Evolutionary conservation across 495 filamentous ascomycete genomes (phyloP), one percentile per base, ranked within the genome.

Genomic region (Parathielavia appendiculata): DNA sequence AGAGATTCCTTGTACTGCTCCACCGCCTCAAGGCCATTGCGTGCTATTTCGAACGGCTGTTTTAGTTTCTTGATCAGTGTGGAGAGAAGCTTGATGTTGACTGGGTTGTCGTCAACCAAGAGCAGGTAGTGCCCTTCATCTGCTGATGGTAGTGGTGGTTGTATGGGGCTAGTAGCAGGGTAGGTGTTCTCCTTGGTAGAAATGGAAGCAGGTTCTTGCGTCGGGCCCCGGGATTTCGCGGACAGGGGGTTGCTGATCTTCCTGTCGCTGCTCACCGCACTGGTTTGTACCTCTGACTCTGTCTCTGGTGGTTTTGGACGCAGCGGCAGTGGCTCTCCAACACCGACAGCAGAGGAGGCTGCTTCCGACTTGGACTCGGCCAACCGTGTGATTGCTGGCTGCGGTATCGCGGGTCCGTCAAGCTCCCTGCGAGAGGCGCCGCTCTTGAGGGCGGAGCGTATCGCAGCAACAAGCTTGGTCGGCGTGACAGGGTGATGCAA

Each of bases 71-170:
- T 67, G 75, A 88, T 79, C 58, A 84, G 84, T 0, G 83, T 83
- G 40, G 81, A 71, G 46, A 89, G 79, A 0, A 89, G 72, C n/a
- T 81, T 84, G 36, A 89, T 79, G 60, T 91, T 91, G 63, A 91
- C 89, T 4, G 77, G 73, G 65, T 91, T 91, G 63, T 91, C 87
- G 57, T 91, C 87, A 0, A 90, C 87, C 0, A 89, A 78, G 0
- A 90, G 77, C 6, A 89, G 74, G 23, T 69, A 69, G 0, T 60
- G 66, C 17, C 39, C 17, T 17, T 45, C 47, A 19, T 51, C 23
- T 17, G 30, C 14, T 22, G 22, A 12, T 23, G 22, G 4, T 4
- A 4, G 22, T 26, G 22, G n/a, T 16, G 6, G 30, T 50, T 2
- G 39, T 19, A 69, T 22, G 17, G 26, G 26, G 26, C 26, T 6